Conservation (phyloP, 23 red algal species). For the Gracilaria gracilis region DNA sequence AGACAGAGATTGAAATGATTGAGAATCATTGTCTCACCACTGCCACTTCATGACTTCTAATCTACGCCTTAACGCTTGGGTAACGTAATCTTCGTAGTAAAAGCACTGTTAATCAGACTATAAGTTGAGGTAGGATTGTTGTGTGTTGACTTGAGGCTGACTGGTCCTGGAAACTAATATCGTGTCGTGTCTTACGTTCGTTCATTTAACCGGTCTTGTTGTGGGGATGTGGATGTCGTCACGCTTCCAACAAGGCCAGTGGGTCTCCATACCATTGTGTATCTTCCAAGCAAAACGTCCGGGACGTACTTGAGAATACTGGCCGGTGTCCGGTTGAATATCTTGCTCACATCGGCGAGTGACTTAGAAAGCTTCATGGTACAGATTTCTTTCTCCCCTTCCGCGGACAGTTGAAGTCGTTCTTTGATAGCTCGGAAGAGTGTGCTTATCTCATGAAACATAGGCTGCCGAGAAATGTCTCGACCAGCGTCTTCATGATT, state of each 20-base stretch:
- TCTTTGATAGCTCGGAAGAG: constrained; percentile 5
- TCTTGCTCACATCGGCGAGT: not conserved
- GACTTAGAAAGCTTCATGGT: not conserved
- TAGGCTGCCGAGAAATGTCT: not conserved
- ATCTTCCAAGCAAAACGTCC: constrained; percentile 24
- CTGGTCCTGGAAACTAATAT: not conserved
- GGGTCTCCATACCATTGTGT: constrained; percentile 26
- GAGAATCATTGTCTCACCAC: not conserved
- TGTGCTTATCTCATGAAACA: constrained; percentile 5
- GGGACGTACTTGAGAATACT: not conserved
- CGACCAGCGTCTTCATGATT: constrained; percentile 11
- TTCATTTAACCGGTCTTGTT: not conserved
- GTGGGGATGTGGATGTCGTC: not conserved
- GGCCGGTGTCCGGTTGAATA: not conserved
- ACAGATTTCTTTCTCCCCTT: not conserved
- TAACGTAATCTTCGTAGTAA: not conserved
- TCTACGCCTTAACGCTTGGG: not conserved
- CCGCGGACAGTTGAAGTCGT: not conserved
- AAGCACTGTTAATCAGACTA: not conserved
- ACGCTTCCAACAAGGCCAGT: not conserved
- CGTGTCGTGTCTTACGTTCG: not conserved
- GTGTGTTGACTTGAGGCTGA: too few species aligned
- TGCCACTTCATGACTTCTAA: not conserved
- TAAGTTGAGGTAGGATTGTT: not conserved
- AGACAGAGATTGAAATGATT: constrained; percentile 4